Conservation (phyloP, 805 yeast genomes). For the Schwanniomyces vanrijiae region DNA sequence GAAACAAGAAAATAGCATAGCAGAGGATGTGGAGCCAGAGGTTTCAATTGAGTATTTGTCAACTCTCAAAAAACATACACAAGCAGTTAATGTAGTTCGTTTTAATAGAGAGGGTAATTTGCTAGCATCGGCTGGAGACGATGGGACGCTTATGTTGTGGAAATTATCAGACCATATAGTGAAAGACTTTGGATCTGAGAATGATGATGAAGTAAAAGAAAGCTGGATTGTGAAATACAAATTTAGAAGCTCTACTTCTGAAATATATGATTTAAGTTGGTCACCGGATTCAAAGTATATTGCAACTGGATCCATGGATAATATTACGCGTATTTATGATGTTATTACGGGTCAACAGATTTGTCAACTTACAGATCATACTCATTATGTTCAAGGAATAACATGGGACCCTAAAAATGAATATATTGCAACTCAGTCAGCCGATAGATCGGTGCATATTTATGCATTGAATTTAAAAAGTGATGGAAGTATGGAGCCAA, state of each 20-base stretch:
- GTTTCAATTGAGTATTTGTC: conserved; percentile 67
- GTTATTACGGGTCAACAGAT: conserved; percentile 57
- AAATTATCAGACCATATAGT: conserved; percentile 51
- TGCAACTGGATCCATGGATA: conserved; percentile 92
- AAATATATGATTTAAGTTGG: conserved; percentile 92
- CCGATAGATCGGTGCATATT: conserved; percentile 81
- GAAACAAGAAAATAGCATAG: neutral
- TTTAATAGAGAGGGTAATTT: conserved; percentile 69
- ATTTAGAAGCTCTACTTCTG: conserved; percentile 62
- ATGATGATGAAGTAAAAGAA: conserved; percentile 60
- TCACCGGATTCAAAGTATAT: conserved; percentile 78
- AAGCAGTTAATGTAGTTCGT: conserved; percentile 89
- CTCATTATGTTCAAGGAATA: conserved; percentile 93
- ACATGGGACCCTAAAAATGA: conserved; percentile 89
- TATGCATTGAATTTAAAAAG: conserved; percentile 43
- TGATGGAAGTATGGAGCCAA: conserved; percentile 12
- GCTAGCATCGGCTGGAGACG: conserved; percentile 93
- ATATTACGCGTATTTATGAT: conserved; percentile 68
- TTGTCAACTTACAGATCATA: conserved; percentile 66
- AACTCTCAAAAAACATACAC: conserved; percentile 84
- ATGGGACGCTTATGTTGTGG: conserved; percentile 89
- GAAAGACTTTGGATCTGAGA: conserved; percentile 60
- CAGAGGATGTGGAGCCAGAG: neutral
- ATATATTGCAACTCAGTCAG: conserved; percentile 81
- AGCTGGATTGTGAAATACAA: conserved; percentile 69